Conservation (phyloP, 2,329 filamentous ascomycete genomes). For the Nothomitra cinnamomea region DNA sequence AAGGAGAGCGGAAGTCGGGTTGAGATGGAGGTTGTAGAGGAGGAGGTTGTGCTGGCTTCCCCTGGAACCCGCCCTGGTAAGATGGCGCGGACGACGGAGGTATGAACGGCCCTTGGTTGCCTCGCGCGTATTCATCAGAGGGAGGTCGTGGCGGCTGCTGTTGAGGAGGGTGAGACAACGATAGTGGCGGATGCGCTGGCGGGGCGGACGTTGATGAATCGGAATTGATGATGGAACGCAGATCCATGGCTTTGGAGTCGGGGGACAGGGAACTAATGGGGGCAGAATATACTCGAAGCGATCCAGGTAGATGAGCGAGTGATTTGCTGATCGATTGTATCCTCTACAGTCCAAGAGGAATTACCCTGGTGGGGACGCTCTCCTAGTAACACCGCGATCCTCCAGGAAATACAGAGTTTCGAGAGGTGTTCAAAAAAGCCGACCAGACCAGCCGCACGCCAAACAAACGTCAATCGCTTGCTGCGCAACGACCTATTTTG, state of each 20-base stretch:
- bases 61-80: slow-evolving; percentile 11
- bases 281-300: neutral
- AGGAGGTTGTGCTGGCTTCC: slow-evolving; percentile 20
- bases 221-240: slow-evolving; percentile 34
- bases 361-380: neutral
- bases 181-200: slow-evolving; percentile 2
- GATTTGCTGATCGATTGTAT: neutral
- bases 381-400: neutral
- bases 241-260: slow-evolving; percentile 27
- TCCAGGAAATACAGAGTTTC: neutral
- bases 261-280: neutral
- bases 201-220: slow-evolving; percentile 13
- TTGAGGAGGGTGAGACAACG: slow-evolving; percentile 13
- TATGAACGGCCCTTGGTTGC: neutral
- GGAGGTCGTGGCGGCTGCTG: slow-evolving; percentile 16
- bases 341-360: neutral
- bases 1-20: slow-evolving; percentile 26
- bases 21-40: slow-evolving; percentile 24
- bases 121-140: slow-evolving; percentile 13
- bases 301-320: neutral
- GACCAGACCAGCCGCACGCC: slow-evolving; percentile 2
- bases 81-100: neutral
- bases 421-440: slow-evolving; percentile 3
- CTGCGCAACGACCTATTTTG: neutral
- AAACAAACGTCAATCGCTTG: slow-evolving; percentile 3